Evolutionary conservation across 805 yeast species (phyloP), one percentile per base, ranked within the genome.

Genomic region (Monosporozyma aerobia): DNA sequence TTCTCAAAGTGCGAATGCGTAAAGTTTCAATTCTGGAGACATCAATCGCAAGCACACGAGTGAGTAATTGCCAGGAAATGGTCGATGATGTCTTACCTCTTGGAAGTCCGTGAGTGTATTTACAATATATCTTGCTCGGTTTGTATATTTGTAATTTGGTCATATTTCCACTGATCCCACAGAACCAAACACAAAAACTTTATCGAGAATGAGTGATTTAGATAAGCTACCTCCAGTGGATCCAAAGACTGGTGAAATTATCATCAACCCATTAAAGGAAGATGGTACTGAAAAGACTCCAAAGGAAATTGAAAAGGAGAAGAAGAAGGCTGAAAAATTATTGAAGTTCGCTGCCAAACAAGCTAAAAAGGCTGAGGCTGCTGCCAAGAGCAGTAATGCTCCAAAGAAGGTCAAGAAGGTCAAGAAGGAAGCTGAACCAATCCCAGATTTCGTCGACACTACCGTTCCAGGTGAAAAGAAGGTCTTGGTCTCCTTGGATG

Each of bases 401-500:
- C 77, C 77, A 51, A 67, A 70, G 57, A 67, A 71, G 50, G 79
- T 80, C 69, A 57, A 60, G 54, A 83, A 87, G 73, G 83, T 80
- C 63, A 83, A 83, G 73, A 81, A 80, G 64, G 82, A 69, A 48
- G 82, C 72, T 40, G 95, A 80, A 63, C 84, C 87, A 44, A 75
- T 78, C 43, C 95, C 97, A n/a, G 94, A 84, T 63, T 94, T 82
- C 69, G 80, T 82, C 49, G 99, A 94, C 69, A 73, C 74, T 53
- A 94, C 99, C 47, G 78, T 75, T 48, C 82, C 87, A 2, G 99
- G 99, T 56, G 95, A 90, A 63, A 94, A 92, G 81, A 94, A 94
- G 74, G 71, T 83, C 35, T 79, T 94, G 54, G 85, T 82, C n/a
- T 79, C 89, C 37, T 78, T 94, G 51, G 97, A 92, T 44, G 95